Percentiles rank a stretch among this genome's conserved stretches.
Evolutionary conservation across 805 yeast species (phyloP).

Genomic region (Yamadazyma insecticola): DNA sequence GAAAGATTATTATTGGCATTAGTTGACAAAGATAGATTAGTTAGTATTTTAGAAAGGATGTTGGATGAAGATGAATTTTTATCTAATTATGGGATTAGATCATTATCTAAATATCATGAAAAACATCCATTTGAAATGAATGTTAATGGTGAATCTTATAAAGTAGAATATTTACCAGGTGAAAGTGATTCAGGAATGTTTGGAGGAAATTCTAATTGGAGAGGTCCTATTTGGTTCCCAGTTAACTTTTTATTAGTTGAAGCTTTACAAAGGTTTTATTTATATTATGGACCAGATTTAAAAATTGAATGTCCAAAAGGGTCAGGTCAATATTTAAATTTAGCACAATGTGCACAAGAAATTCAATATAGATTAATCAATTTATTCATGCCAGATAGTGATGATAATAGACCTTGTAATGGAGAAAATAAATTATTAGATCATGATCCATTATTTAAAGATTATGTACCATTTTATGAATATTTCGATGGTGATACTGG

Average conservation of each 20-base stretch:
- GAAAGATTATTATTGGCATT: constrained; percentile 75
- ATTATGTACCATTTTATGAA: constrained; percentile 75
- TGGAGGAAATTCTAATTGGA: constrained; percentile 96
- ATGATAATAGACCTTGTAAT: constrained; percentile 70
- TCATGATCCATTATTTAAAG: constrained; percentile 67
- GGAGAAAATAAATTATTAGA: constrained; percentile 56
- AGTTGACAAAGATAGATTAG: constrained; percentile 74
- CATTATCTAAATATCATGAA: constrained; percentile 81
- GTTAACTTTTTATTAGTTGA: constrained; percentile 82
- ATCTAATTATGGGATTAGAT: constrained; percentile 81
- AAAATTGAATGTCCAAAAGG: constrained; percentile 87
- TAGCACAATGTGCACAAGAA: constrained; percentile 89
- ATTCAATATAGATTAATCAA: constrained; percentile 80
- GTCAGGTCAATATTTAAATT: constrained; percentile 67
- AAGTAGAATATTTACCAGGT: constrained; percentile 75
- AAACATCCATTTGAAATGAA: constrained; percentile 80
- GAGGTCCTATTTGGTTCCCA: constrained; percentile 98
- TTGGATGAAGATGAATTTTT: constrained; percentile 83
- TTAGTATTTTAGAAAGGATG: constrained; percentile 60
- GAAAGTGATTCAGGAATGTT: constrained; percentile 90
- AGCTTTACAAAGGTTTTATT: constrained; percentile 77
- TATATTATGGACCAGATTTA: constrained; percentile 82
- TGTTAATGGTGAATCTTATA: constrained; percentile 69
- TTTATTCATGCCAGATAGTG: constrained; percentile 64
- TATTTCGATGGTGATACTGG: constrained; percentile 94